Conservation (phyloP, 148 eudicot genomes). For the Cornus kousa region DNA sequence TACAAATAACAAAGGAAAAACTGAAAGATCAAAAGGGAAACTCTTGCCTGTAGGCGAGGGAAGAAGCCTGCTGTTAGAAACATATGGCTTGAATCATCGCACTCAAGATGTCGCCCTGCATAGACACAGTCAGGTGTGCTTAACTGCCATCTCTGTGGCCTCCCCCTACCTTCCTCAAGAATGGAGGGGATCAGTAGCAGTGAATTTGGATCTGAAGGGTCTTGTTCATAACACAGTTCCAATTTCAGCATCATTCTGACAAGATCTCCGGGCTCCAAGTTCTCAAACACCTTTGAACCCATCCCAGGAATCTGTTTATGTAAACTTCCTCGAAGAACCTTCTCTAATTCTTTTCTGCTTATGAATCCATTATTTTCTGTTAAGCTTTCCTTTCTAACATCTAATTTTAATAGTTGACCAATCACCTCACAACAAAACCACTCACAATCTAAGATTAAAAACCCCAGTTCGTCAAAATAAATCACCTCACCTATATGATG, state of each 20-base stretch:
- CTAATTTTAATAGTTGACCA: conserved; percentile 53
- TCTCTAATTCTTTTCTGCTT: conserved; percentile 69
- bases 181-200: conserved; percentile 58
- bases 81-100: conserved; percentile 85
- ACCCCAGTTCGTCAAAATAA: conserved; percentile 75
- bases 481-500: conserved; percentile 85
- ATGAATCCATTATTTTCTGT: conserved; percentile 57
- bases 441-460: conserved; percentile 69
- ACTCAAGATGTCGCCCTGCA: conserved; percentile 80
- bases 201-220: conserved; percentile 61
- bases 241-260: conserved; percentile 79
- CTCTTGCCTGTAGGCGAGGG: conserved; percentile 79
- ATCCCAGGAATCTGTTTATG: conserved; percentile 72
- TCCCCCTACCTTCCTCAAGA: conserved; percentile 76
- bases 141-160: conserved; percentile 71
- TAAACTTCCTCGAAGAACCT: conserved; percentile 59
- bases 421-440: conserved; percentile 87
- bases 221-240: conserved; percentile 76
- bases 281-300: conserved; percentile 61
- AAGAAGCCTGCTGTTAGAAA: conserved; percentile 83
- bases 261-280: conserved; percentile 57
- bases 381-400: conserved; percentile 42
- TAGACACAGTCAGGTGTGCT: conserved; percentile 53
- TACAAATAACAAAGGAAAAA: background rate
- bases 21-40: background rate